Evolutionary conservation across 2,329 filamentous ascomycete genomes (phyloP).

Genomic region (Rhynchosporium graminicola): DNA sequence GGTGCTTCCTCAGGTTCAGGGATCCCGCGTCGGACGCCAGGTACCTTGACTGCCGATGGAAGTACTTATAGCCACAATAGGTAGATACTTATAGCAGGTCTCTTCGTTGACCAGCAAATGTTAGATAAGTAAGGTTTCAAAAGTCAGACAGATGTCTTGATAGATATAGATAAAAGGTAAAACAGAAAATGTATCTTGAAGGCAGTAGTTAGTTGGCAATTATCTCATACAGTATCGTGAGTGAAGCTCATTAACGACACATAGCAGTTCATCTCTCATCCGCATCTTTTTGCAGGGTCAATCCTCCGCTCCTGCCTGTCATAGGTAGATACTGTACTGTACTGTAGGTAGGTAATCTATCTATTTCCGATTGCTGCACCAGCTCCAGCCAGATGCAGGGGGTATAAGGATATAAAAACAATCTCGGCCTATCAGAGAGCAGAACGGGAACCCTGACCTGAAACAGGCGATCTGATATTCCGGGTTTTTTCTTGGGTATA

Average conservation of each 20-base stretch:
- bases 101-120: no score
- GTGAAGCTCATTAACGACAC: slow-evolving; percentile 6
- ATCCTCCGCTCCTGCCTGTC: no score
- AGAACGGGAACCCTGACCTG: slow-evolving; percentile 6
- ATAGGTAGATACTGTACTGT: no score
- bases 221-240: not conserved
- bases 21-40: not conserved
- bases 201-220: not conserved
- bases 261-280: slow-evolving; percentile 8
- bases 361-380: not conserved
- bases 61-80: not conserved
- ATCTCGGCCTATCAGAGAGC: slow-evolving; percentile 7
- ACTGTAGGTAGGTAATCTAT: not conserved
- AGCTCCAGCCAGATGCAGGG: slow-evolving; percentile 7
- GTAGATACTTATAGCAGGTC: no score
- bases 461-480: slow-evolving; percentile 14
- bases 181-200: no score
- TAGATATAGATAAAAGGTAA: no score
- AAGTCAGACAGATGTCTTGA: no score
- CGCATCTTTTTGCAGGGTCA: not conserved
- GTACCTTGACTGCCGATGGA: not conserved
- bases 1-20: not conserved
- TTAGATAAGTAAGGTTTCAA: no score
- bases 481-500: not conserved
- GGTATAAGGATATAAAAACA: not conserved